A percentile compares a stretch with the other conserved stretches of the same genome.
phyloP scores from a whole-genome alignment of 352 stramenopile genomes.

The Phytophthora crassamura region DNA sequence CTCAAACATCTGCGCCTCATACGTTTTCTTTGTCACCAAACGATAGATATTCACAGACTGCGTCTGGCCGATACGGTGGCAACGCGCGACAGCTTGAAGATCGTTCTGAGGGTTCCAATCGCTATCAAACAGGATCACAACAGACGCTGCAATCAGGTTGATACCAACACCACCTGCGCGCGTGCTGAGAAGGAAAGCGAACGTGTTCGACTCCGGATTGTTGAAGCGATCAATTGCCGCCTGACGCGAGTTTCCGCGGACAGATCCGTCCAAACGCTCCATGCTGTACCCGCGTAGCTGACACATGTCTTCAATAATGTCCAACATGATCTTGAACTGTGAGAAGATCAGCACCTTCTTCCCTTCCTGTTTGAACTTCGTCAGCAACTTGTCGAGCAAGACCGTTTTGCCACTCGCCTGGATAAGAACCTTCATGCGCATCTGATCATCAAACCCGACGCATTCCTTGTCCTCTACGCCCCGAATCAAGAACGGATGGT shows the following conservation, averaged over 20 bases:
- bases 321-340: constrained; percentile 99
- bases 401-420: constrained; percentile 97
- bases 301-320: constrained; percentile 94
- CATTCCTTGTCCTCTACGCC: constrained; percentile 98
- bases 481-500: constrained; percentile 99
- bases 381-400: constrained; percentile 98
- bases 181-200: constrained; percentile 97
- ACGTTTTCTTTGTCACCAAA: constrained; percentile 98
- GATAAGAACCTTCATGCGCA: constrained; percentile 78
- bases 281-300: constrained; percentile 87
- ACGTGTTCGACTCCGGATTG: constrained; percentile 93
- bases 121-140: constrained; percentile 93
- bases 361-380: constrained; percentile 96
- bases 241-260: constrained; percentile 97
- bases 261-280: constrained; percentile 97
- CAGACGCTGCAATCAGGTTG: constrained; percentile 93
- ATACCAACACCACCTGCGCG: constrained; percentile 97
- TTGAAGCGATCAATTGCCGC: constrained; percentile 99
- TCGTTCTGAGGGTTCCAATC: constrained; percentile 99
- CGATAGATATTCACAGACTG: constrained; percentile 99
- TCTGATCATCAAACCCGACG: constrained; percentile 66
- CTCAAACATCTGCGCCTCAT: constrained; percentile 99
- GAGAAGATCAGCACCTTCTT: constrained; percentile 99
- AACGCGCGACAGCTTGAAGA: constrained; percentile 97
- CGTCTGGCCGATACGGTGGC: constrained; percentile 99